A percentile compares a stretch with the other conserved stretches of the same genome.
Evolutionary conservation across 2,329 filamentous ascomycete genomes (phyloP).

Genomic region (Colletotrichum spinosum): DNA sequence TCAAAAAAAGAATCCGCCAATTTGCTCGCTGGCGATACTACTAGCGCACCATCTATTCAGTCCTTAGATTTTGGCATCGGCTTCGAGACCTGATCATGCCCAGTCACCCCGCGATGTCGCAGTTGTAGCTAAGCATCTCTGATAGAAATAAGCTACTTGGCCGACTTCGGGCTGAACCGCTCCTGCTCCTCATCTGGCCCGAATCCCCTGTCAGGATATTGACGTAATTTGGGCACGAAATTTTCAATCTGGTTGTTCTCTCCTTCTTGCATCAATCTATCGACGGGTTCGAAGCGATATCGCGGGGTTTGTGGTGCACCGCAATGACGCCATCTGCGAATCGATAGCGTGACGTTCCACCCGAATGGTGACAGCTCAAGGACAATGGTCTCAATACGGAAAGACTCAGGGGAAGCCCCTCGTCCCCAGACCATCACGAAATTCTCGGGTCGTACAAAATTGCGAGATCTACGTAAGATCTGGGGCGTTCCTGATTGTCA

Average conservation of each 20-base stretch:
- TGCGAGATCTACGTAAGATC: slow-evolving; percentile 10
- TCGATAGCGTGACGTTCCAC: slow-evolving; percentile 30
- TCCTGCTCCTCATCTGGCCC: neutral
- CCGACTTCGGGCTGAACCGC: neutral
- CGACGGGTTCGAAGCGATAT: neutral
- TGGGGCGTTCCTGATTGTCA: slow-evolving; percentile 11
- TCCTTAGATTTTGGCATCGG: too few species aligned
- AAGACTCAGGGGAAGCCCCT: slow-evolving; percentile 1
- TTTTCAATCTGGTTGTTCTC: neutral
- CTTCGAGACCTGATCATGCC: too few species aligned
- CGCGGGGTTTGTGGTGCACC: slow-evolving; percentile 6
- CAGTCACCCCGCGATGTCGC: too few species aligned
- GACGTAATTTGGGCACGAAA: neutral
- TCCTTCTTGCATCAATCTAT: neutral
- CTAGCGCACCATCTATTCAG: too few species aligned
- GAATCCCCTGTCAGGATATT: neutral
- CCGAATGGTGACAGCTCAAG: slow-evolving; percentile 7
- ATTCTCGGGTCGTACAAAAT: neutral
- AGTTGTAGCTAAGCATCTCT: too few species aligned
- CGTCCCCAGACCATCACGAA: slow-evolving; percentile 7
- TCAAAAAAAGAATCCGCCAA: too few species aligned
- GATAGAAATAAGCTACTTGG: too few species aligned
- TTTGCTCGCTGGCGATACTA: too few species aligned
- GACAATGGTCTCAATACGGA: neutral
- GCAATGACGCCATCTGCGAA: slow-evolving; percentile 28